A percentile compares a stretch with the other conserved stretches of the same genome.
phyloP scores from a whole-genome alignment of 2,329 filamentous ascomycete genomes.

The Ceratocystis eucalypticola region DNA sequence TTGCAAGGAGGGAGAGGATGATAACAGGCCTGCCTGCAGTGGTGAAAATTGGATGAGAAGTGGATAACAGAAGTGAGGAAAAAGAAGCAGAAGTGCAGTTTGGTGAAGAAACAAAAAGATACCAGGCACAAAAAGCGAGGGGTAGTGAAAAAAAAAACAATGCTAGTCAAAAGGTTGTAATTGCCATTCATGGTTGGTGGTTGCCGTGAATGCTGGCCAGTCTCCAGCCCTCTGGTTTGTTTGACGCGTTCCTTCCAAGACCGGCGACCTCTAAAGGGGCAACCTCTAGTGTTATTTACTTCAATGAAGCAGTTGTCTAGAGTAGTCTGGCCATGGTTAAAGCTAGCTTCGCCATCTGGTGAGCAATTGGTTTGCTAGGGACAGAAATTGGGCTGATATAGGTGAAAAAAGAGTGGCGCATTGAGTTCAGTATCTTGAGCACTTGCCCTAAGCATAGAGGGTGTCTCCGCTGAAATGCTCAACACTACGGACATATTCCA shows the following conservation, averaged over 20 bases:
- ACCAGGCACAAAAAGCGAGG: not conserved
- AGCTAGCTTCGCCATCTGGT: not conserved
- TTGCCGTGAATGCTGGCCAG: not conserved
- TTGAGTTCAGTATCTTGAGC: not conserved
- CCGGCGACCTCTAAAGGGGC: not conserved
- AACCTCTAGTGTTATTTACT: not conserved
- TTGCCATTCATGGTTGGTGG: slow-evolving; percentile 4
- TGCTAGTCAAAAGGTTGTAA: not conserved
- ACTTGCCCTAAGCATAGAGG: not conserved
- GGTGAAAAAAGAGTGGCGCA: not conserved
- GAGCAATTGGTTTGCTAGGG: not conserved
- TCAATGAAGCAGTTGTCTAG: not conserved
- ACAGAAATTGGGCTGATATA: not conserved
- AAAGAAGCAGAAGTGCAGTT: not conserved
- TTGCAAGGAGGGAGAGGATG: not conserved
- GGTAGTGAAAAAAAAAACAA: not conserved
- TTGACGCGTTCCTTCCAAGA: slow-evolving; percentile 5
- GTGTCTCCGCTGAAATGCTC: not conserved
- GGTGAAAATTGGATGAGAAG: slow-evolving; percentile 10
- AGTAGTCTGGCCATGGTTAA: not conserved
- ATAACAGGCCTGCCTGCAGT: not conserved
- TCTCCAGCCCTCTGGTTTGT: slow-evolving; percentile 2
- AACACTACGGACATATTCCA: not conserved
- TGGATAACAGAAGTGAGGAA: not conserved
- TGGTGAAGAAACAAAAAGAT: not conserved